Evolutionary conservation across 192 early-diverging fungal species (phyloP).

Genomic region (Obelidium mucronatum): DNA sequence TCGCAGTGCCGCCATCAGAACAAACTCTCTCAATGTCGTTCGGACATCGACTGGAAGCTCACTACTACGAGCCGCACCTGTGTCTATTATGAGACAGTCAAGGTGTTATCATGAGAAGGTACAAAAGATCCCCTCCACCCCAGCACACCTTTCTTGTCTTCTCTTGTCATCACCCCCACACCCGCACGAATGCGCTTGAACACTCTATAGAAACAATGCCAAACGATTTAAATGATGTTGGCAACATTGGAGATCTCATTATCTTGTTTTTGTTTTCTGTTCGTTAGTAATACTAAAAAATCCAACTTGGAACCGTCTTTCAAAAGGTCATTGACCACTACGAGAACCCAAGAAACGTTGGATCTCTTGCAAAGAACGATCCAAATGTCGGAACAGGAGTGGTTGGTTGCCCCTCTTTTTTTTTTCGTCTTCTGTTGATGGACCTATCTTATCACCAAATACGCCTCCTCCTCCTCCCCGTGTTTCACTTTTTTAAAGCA

Average conservation of each 20-base stretch:
- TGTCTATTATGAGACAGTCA: background rate
- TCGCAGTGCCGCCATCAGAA: background rate
- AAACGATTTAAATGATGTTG: background rate
- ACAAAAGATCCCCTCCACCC: background rate
- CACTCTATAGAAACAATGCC: background rate
- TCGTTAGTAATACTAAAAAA: background rate
- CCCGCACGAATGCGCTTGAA: background rate
- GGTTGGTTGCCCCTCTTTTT: slow-evolving; percentile 47
- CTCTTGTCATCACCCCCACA: background rate
- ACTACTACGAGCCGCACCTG: background rate
- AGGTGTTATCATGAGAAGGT: slow-evolving; percentile 13
- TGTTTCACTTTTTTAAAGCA: too few species aligned
- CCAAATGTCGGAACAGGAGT: slow-evolving; percentile 96
- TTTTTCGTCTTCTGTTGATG: background rate
- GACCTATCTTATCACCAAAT: too few species aligned
- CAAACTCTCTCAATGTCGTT: background rate
- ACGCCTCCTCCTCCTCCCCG: background rate
- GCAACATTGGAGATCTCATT: background rate
- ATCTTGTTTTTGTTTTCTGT: background rate
- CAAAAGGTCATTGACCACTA: slow-evolving; percentile 96
- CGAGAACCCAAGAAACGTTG: slow-evolving; percentile 95
- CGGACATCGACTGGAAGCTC: slow-evolving; percentile 7
- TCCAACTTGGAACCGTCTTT: background rate
- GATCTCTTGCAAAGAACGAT: slow-evolving; percentile 87
- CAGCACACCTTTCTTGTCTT: background rate